phyloP scores from a whole-genome alignment of 108 stramenopile genomes.

The Skeletonema tropicum region DNA sequence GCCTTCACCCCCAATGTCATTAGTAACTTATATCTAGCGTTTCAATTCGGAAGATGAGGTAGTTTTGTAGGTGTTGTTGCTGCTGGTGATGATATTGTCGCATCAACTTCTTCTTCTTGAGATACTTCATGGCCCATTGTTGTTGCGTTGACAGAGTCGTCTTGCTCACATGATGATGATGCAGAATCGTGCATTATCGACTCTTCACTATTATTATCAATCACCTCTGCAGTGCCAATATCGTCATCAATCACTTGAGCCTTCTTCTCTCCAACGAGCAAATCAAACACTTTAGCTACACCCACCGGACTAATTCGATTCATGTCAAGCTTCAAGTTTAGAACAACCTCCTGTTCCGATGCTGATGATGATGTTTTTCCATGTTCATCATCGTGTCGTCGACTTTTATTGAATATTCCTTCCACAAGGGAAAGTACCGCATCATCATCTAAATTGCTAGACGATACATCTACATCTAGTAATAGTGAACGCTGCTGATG shows the following conservation, averaged over 20 bases:
- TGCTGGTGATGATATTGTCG: not conserved
- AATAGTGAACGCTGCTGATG: not conserved
- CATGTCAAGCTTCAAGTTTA: slow-evolving; percentile 38
- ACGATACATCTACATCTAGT: slow-evolving; percentile 40
- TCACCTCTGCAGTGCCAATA: slow-evolving; percentile 12
- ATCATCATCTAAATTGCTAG: slow-evolving; percentile 27
- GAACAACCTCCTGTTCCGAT: not conserved
- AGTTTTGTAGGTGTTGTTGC: not conserved
- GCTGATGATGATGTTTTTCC: not conserved
- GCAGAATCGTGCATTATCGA: not conserved
- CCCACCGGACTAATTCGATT: slow-evolving; percentile 50
- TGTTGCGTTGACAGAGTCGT: not conserved
- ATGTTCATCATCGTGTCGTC: too few relatives aligned
- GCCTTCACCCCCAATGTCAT: slow-evolving; percentile 50
- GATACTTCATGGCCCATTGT: not conserved
- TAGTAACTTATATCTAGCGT: slow-evolving; percentile 72
- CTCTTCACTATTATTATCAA: not conserved
- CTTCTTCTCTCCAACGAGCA: slow-evolving; percentile 31
- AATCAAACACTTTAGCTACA: slow-evolving; percentile 33
- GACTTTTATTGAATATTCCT: slow-evolving; percentile 15
- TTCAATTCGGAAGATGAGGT: slow-evolving; percentile 18
- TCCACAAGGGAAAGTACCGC: slow-evolving; percentile 20
- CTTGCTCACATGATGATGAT: not conserved
- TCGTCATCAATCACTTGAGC: slow-evolving; percentile 1
- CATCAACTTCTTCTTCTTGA: not conserved